Evolutionary conservation across 805 yeast genomes (phyloP), one percentile per base, ranked within the genome.

Genomic region (Candida easanensis): DNA sequence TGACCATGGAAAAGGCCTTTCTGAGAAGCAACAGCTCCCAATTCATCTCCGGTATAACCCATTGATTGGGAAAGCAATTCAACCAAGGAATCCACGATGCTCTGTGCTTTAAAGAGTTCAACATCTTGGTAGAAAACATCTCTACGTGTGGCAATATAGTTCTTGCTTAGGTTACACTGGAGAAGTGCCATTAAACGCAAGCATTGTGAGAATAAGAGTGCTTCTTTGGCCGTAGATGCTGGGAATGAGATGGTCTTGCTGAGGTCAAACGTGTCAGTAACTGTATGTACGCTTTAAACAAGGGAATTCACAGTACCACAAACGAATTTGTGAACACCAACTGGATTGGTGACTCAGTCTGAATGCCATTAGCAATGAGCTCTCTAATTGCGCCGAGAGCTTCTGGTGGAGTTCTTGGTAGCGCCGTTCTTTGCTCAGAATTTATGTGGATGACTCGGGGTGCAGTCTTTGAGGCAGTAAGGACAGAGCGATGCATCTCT

Each of bases 61-160:
- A 81, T 62, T 11, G 74, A 63, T 1, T 49, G 46, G 4, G 69
- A 59, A 3, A 83, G 44, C 3, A 56, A 44, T 4, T 64, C 66
- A 1, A 83, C 46, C 32, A 73, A 59, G 0, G 49, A 41, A 34
- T 74, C 73, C 0, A 78, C 76, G 8, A 51, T 56, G 1, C 47
- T 16, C 53, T 84, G 89, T 1, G 49, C 52, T 11, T 61, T 55
- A 55, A 75, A 84, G 3, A 82, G 53, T 13, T 68, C 66, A 0
- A 80, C 85, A 54, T 84, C 84, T 27, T 72, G 70, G 54, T 84
- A 84, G 58, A 67, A 84, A 3, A 84, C 52, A 52, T 82, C 88
- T 52, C 91, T 65, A 42, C 71, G 65, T 0, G 84, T 61, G 9
- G 53, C 51, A 1, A 44, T 37, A 16, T 39, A 33, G 5, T 35